A percentile compares a stretch with the other conserved stretches of the same genome.
phyloP scores from a whole-genome alignment of 352 stramenopile species.

The Phytophthora pluvialis region DNA sequence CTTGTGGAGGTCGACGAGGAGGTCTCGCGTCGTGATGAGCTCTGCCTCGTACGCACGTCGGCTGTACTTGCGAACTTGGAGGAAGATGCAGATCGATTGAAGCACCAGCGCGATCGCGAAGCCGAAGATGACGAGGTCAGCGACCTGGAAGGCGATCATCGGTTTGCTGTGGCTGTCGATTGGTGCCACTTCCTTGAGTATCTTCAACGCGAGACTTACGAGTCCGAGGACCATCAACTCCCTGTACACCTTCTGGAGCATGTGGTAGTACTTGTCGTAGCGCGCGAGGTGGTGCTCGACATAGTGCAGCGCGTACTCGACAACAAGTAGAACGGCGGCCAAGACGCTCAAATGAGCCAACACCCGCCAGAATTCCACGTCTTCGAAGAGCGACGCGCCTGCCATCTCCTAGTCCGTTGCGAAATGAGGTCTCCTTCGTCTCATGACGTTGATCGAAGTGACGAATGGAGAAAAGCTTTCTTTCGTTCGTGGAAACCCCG shows the following conservation, averaged over 20 bases:
- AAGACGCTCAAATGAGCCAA: conserved; percentile 54
- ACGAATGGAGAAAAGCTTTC: neutral
- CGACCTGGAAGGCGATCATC: conserved; percentile 56
- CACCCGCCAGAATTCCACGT: conserved; percentile 61
- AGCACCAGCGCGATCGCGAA: conserved; percentile 54
- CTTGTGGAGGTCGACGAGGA: conserved; percentile 21
- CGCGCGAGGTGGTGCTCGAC: conserved; percentile 44
- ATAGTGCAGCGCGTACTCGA: conserved; percentile 49
- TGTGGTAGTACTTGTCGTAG: conserved; percentile 67
- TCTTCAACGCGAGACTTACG: conserved; percentile 55
- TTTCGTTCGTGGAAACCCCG: conserved; percentile 3
- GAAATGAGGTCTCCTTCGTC: conserved; percentile 2
- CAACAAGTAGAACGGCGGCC: conserved; percentile 45
- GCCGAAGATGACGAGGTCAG: conserved; percentile 61
- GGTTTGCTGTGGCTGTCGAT: conserved; percentile 31
- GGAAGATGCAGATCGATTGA: conserved; percentile 50
- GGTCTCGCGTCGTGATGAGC: conserved; percentile 43
- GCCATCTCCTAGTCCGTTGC: conserved; percentile 21
- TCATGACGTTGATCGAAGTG: neutral
- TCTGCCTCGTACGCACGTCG: conserved; percentile 35
- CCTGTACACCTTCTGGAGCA: conserved; percentile 64
- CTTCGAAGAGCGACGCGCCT: conserved; percentile 57
- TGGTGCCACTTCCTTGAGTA: conserved; percentile 43
- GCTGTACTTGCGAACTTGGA: conserved; percentile 40
- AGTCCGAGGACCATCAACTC: conserved; percentile 68